phyloP scores from a whole-genome alignment of 768 basidiomycete species.

The Mycena leptocephala region DNA sequence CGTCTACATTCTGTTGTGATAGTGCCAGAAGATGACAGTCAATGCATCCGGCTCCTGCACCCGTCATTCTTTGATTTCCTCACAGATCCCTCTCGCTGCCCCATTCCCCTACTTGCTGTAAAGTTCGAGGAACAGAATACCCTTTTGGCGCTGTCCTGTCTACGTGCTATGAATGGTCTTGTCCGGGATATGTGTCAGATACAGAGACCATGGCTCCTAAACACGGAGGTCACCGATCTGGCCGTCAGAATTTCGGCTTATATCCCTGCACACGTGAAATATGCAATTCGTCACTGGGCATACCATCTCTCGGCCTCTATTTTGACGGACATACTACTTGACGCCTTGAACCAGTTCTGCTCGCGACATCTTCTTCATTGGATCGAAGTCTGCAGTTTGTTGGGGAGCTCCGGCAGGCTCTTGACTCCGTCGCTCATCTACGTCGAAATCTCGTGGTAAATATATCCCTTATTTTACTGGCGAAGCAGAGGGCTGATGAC shows the following conservation, averaged over 20 bases:
- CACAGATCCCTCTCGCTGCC: conserved; percentile 23
- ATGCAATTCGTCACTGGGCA: conserved; percentile 41
- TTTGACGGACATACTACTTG: conserved; percentile 11
- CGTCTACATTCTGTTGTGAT: conserved; percentile 35
- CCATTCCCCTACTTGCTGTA: conserved; percentile 19
- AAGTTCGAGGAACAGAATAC: conserved; percentile 15
- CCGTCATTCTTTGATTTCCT: conserved; percentile 42
- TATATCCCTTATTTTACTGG: too few relatives aligned
- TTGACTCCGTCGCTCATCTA: not conserved
- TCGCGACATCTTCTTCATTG: conserved; percentile 36
- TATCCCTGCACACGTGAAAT: conserved; percentile 35
- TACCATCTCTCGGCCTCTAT: conserved; percentile 24
- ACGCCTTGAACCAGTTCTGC: conserved; percentile 29
- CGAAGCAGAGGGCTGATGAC: too few relatives aligned
- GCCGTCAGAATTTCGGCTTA: not conserved
- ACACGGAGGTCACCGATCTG: conserved; percentile 21
- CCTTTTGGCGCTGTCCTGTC: conserved; percentile 12
- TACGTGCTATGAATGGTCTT: not conserved
- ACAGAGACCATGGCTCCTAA: not conserved
- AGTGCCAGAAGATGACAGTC: conserved; percentile 16
- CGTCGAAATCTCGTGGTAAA: not conserved
- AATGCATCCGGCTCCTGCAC: conserved; percentile 34
- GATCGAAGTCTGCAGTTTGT: conserved; percentile 37
- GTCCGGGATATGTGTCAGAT: conserved; percentile 23
- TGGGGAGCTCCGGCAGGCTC: conserved; percentile 10